A percentile compares a stretch with the other conserved stretches of the same genome.
phyloP scores from a whole-genome alignment of 192 early-diverging fungal species.

The Phycomyces blakesleeanus region DNA sequence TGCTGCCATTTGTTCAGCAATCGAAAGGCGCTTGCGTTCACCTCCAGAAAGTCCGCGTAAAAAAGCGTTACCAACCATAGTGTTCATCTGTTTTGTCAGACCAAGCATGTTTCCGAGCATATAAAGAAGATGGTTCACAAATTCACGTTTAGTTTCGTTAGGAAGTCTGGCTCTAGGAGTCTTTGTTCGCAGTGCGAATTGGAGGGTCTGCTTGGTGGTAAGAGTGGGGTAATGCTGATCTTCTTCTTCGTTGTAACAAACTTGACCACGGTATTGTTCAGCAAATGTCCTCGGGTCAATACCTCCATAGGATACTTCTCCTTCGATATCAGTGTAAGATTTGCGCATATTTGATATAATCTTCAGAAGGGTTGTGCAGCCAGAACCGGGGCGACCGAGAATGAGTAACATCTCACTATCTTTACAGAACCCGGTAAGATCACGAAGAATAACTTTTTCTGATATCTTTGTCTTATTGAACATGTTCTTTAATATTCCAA shows the following conservation, averaged over 20 bases:
- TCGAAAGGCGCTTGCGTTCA: conserved; percentile 74
- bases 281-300: conserved; percentile 56
- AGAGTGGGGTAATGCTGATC: conserved; percentile 75
- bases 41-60: conserved; percentile 74
- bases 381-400: conserved; percentile 69
- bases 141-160: conserved; percentile 43
- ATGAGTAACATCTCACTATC: conserved; percentile 73
- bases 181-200: conserved; percentile 74
- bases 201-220: conserved; percentile 73
- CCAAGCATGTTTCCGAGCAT: conserved; percentile 50
- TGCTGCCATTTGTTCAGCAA: conserved; percentile 71
- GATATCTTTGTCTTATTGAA: conserved; percentile 19
- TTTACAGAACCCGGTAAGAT: conserved; percentile 61
- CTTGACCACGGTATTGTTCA: conserved; percentile 65
- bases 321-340: conserved; percentile 48
- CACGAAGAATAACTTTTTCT: conserved; percentile 48
- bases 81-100: conserved; percentile 61
- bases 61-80: conserved; percentile 72
- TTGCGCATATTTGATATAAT: conserved; percentile 54
- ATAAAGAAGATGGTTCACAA: conserved; percentile 45
- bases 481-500: not conserved
- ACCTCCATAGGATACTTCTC: conserved; percentile 64
- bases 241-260: conserved; percentile 80
- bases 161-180: conserved; percentile 54
- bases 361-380: conserved; percentile 64